phyloP scores from a whole-genome alignment of 1,284 basidiomycete genomes.

The Naganishia albida region DNA sequence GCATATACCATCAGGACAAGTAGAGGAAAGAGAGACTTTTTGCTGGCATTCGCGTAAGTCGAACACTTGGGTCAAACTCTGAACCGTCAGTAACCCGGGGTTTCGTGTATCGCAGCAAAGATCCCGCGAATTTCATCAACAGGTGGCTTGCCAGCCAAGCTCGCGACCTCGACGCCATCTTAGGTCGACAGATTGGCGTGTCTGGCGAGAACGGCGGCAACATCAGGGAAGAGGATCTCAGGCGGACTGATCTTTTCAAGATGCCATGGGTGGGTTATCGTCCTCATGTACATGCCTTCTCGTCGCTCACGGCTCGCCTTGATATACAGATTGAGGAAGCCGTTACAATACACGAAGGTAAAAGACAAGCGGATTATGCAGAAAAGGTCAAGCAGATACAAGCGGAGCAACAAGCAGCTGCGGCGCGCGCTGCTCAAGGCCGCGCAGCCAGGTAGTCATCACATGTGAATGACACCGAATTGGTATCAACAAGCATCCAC shows the following conservation, averaged over 20 bases:
- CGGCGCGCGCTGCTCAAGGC: slow-evolving; percentile 18
- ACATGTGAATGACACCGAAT: too few relatives aligned
- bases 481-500: too few relatives aligned
- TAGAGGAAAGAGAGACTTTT: slow-evolving; percentile 81
- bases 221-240: slow-evolving; percentile 82
- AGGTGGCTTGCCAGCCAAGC: slow-evolving; percentile 90
- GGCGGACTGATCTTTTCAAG: slow-evolving; percentile 83
- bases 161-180: slow-evolving; percentile 79
- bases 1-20: slow-evolving; percentile 82
- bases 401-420: slow-evolving; percentile 19
- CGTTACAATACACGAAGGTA: slow-evolving; percentile 50
- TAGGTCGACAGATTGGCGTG: slow-evolving; percentile 74
- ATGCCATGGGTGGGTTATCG: slow-evolving; percentile 69
- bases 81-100: neutral
- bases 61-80: neutral
- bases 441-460: slow-evolving; percentile 1
- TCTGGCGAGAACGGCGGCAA: slow-evolving; percentile 56
- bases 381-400: slow-evolving; percentile 31
- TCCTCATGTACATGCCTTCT: neutral
- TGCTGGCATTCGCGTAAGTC: slow-evolving; percentile 70
- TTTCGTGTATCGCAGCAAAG: slow-evolving; percentile 51
- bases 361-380: slow-evolving; percentile 28
- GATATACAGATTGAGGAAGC: slow-evolving; percentile 48
- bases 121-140: slow-evolving; percentile 80
- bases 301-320: neutral